These are phyloP conservation scores for Blastomyces silverae DNA, from an alignment of 2,329 filamentous ascomycete genomes.

Conservation along the genomic window DNA sequence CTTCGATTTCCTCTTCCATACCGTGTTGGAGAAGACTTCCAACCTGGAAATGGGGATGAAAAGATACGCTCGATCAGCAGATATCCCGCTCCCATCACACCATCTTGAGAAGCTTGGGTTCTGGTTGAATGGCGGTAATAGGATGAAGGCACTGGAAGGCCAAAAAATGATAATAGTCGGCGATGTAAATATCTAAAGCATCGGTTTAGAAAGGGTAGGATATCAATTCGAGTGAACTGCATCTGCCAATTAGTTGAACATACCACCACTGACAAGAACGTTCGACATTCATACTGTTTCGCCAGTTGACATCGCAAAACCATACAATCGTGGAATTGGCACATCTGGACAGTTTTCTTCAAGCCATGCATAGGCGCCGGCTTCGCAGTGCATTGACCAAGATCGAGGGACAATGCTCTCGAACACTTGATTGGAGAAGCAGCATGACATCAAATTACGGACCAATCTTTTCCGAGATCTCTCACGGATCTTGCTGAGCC, in stretches of 20 bases:
- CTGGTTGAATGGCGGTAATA: background rate
- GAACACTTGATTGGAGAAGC: slow-evolving; percentile 20
- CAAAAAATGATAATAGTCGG: slow-evolving; percentile 4
- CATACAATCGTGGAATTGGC: slow-evolving; percentile 19
- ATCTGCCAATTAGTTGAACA: background rate
- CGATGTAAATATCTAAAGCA: slow-evolving; percentile 5
- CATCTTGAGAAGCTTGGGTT: background rate
- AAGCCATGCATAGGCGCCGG: slow-evolving; percentile 13
- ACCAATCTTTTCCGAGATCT: slow-evolving; percentile 23
- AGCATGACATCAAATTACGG: slow-evolving; percentile 18
- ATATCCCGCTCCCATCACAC: slow-evolving; percentile 18
- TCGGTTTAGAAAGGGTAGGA: slow-evolving; percentile 4
- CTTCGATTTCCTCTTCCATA: slow-evolving; percentile 11
- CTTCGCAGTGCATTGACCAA: slow-evolving; percentile 20
- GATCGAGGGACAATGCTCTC: slow-evolving; percentile 23
- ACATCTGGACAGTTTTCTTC: slow-evolving; percentile 16
- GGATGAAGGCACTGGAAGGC: background rate
- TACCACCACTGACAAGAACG: background rate
- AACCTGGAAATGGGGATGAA: slow-evolving; percentile 9
- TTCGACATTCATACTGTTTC: slow-evolving; percentile 15
- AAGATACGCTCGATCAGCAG: slow-evolving; percentile 21
- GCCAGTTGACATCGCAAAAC: slow-evolving; percentile 18
- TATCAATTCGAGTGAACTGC: slow-evolving; percentile 11
- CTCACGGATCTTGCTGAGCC: slow-evolving; percentile 21
- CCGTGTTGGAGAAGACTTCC: slow-evolving; percentile 11